Evolutionary conservation across 2,329 filamentous ascomycete genomes (phyloP).

Genomic region (Cercospora zeae-maydis): DNA sequence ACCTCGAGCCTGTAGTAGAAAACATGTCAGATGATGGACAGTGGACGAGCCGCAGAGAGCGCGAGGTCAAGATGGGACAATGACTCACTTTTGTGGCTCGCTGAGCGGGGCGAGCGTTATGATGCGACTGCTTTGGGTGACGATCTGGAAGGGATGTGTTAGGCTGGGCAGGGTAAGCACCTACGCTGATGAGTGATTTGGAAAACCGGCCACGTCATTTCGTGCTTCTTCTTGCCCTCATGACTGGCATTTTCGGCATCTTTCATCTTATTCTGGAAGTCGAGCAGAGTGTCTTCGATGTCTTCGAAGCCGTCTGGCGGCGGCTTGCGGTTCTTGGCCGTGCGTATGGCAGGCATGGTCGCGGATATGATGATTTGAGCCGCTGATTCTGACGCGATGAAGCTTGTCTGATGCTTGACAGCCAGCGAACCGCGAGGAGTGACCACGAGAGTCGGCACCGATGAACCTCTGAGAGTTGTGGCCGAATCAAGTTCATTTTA

Average conservation of each 20-base stretch:
- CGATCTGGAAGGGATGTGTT: not conserved
- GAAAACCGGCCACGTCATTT: constrained; percentile 95
- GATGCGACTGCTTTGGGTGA: not conserved
- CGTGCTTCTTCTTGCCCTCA: constrained; percentile 77
- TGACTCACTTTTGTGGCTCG: constrained; percentile 35
- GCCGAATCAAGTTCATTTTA: not conserved
- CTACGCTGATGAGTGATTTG: constrained; percentile 91
- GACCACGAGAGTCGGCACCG: not conserved
- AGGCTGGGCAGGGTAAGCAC: constrained; percentile 23
- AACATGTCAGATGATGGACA: constrained; percentile 21
- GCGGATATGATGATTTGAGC: not conserved
- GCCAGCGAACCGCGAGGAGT: not conserved
- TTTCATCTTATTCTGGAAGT: constrained; percentile 89
- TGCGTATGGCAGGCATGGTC: constrained; percentile 72
- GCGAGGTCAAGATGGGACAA: constrained; percentile 32
- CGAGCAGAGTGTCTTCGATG: constrained; percentile 79
- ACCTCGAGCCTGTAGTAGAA: constrained; percentile 58
- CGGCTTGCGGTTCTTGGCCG: constrained; percentile 72
- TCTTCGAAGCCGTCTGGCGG: constrained; percentile 84
- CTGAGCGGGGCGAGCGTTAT: constrained; percentile 2
- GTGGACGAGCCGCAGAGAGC: constrained; percentile 10
- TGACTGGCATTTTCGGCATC: constrained; percentile 86
- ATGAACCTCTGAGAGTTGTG: not conserved
- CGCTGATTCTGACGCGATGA: not conserved
- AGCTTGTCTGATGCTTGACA: not conserved